Conservation (phyloP, 225 moss, liverwort and hornwort species). For the Thuidium tamariscinum region DNA sequence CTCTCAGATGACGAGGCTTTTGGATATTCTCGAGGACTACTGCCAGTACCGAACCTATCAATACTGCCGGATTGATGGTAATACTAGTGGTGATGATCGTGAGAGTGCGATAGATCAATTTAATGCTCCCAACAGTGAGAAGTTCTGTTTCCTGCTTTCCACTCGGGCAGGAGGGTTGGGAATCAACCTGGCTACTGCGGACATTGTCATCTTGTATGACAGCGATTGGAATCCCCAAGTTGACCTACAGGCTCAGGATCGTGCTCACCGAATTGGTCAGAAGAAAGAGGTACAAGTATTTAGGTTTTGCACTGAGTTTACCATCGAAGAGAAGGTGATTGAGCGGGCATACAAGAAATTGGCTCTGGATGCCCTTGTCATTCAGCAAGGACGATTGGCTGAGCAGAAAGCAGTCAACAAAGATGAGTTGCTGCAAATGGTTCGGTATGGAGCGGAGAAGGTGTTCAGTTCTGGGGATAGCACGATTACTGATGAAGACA, state of each 20-base stretch:
- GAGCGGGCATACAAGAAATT: constrained; percentile 99
- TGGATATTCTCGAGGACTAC: constrained; percentile 96
- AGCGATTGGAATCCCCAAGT: constrained; percentile 99
- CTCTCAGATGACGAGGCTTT: constrained; percentile 98
- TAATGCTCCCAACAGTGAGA: constrained; percentile 75
- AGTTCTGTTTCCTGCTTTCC: constrained; percentile 92
- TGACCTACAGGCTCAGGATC: constrained; percentile 98
- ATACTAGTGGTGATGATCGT: constrained; percentile 95
- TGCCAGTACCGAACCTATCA: constrained; percentile 76
- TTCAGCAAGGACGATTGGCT: constrained; percentile 97
- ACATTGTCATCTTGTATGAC: constrained; percentile 93
- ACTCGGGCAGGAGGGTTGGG: constrained; percentile 97
- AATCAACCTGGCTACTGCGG: constrained; percentile 99
- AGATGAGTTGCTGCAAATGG: constrained; percentile 98
- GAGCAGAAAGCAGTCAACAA: constrained; percentile 99
- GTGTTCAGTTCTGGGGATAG: constrained; percentile 98
- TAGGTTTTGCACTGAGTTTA: constrained; percentile 97
- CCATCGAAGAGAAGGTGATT: constrained; percentile 99
- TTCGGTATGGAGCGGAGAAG: constrained; percentile 96
- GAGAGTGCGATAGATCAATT: constrained; percentile 96
- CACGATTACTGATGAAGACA: constrained; percentile 98
- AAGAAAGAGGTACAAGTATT: constrained; percentile 99
- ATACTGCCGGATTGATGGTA: constrained; percentile 96
- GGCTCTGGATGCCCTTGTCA: constrained; percentile 96
- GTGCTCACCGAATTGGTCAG: constrained; percentile 98